A percentile compares a stretch with the other conserved stretches of the same genome.
Conservation (phyloP, 2,329 filamentous ascomycete genomes). For the Neocucurbitaria cava region DNA sequence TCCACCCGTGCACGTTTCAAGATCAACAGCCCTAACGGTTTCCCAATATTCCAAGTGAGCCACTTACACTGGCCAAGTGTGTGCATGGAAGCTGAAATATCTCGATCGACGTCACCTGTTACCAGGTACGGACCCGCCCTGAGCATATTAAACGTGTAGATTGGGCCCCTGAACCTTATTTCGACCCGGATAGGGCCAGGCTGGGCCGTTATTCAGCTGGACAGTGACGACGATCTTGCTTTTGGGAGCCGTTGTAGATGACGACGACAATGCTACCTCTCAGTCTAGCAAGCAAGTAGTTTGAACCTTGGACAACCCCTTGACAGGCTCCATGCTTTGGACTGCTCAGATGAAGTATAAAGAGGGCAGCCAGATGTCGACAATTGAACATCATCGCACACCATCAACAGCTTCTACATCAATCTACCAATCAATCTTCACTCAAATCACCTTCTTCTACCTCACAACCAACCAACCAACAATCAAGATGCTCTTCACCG, state of each 20-base stretch:
- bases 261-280: slow-evolving; percentile 25
- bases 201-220: slow-evolving; percentile 16
- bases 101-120: slow-evolving; percentile 37
- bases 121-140: slow-evolving; percentile 15
- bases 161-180: slow-evolving; percentile 23
- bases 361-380: slow-evolving; percentile 25
- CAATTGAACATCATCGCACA: slow-evolving; percentile 33
- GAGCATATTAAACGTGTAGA: slow-evolving; percentile 19
- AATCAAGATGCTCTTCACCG: slow-evolving; percentile 46
- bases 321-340: too few relatives aligned
- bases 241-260: slow-evolving; percentile 25
- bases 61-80: slow-evolving; percentile 23
- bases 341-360: slow-evolving; percentile 37
- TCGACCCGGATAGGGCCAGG: slow-evolving; percentile 14
- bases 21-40: slow-evolving; percentile 30
- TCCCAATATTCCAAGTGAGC: slow-evolving; percentile 13
- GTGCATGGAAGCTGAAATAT: slow-evolving; percentile 35
- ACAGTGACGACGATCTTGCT: slow-evolving; percentile 28
- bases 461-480: slow-evolving; percentile 8
- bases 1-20: slow-evolving; percentile 30
- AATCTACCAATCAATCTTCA: slow-evolving; percentile 13
- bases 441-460: slow-evolving; percentile 13
- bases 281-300: slow-evolving; percentile 3
- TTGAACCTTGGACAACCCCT: slow-evolving; percentile 10
- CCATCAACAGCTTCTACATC: slow-evolving; percentile 25